Evolutionary conservation across 495 filamentous ascomycete species (phyloP).

Genomic region (Penicillium malachiteum): DNA sequence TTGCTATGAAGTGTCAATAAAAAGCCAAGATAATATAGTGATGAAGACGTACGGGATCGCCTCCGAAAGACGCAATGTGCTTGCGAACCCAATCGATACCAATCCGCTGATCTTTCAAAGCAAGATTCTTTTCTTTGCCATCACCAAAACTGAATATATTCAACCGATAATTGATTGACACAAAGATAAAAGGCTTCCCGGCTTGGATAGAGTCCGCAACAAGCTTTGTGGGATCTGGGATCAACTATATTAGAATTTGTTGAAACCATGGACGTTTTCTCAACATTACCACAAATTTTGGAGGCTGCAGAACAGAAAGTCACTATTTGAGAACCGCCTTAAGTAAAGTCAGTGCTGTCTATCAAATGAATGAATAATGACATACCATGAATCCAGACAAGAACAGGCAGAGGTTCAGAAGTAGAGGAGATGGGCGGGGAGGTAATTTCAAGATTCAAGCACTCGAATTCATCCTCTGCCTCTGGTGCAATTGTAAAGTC

Average conservation of each 20-base stretch:
- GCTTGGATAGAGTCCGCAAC: constrained; percentile 35
- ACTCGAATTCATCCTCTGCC: constrained; percentile 44
- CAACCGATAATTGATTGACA: constrained; percentile 64
- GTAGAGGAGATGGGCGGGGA: constrained; percentile 22
- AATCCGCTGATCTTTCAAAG: constrained; percentile 65
- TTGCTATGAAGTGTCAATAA: constrained; percentile 15
- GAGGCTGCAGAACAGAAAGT: constrained; percentile 45
- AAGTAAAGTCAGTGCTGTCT: background rate
- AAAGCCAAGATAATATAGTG: background rate
- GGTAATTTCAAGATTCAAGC: constrained; percentile 44
- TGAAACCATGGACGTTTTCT: background rate
- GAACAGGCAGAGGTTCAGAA: constrained; percentile 29
- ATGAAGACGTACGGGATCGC: constrained; percentile 47
- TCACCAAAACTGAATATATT: constrained; percentile 65
- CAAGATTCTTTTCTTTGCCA: constrained; percentile 52
- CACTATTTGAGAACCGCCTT: constrained; percentile 40
- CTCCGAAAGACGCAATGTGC: constrained; percentile 61
- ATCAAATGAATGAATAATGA: background rate
- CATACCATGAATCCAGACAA: constrained; percentile 47
- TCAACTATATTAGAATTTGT: background rate
- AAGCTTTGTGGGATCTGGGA: constrained; percentile 33
- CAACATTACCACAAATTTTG: constrained; percentile 37
- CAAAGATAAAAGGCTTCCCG: constrained; percentile 54
- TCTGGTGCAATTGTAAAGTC: constrained; percentile 32
- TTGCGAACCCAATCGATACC: constrained; percentile 61